Conservation (phyloP, 495 filamentous ascomycete species). For the Bryoglossum gracile region DNA sequence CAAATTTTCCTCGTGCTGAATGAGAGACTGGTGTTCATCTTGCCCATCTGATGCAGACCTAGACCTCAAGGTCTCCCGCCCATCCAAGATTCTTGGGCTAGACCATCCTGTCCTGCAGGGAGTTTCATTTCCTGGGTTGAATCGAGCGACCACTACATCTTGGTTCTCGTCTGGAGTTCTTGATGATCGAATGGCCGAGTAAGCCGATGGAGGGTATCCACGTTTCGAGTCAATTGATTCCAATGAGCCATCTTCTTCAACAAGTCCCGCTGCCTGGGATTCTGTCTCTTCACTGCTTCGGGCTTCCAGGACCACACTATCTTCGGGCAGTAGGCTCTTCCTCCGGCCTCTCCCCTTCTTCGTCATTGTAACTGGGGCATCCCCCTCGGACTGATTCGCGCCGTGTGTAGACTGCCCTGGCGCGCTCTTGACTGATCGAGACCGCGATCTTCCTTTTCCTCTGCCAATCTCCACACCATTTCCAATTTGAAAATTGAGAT, state of each 20-base stretch:
- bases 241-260: constrained; percentile 8
- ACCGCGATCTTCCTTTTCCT: constrained; percentile 20
- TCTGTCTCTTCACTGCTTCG: constrained; percentile 4
- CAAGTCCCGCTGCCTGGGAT: neutral
- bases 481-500: constrained; percentile 17
- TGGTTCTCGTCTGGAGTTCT: constrained; percentile 5
- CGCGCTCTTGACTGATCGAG: constrained; percentile 17
- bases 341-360: constrained; percentile 19
- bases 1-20: constrained; percentile 3
- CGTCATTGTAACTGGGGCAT: neutral
- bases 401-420: constrained; percentile 12
- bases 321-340: constrained; percentile 22
- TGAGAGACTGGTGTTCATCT: neutral
- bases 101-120: constrained; percentile 20
- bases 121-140: constrained; percentile 21
- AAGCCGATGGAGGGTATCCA: constrained; percentile 4
- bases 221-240: neutral
- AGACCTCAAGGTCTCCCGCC: neutral
- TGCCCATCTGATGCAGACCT: neutral
- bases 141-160: constrained; percentile 19
- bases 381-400: neutral
- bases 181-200: constrained; percentile 21
- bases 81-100: constrained; percentile 17
- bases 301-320: constrained; percentile 23
- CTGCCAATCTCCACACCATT: constrained; percentile 14